phyloP scores from a whole-genome alignment of 768 basidiomycete species.

The Podaxis mareebaensis region DNA sequence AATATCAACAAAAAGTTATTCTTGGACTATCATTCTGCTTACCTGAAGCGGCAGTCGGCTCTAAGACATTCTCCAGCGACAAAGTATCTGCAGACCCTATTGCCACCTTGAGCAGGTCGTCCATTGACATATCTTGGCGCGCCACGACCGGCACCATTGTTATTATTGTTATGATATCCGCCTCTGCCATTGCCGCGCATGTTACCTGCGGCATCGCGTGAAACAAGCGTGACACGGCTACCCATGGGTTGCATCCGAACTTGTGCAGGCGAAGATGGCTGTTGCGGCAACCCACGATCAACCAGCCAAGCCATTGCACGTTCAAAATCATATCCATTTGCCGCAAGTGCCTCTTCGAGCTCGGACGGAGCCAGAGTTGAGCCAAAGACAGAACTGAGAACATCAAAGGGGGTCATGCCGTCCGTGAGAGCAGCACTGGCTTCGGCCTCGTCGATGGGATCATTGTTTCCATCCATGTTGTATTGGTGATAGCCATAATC shows the following conservation, averaged over 20 bases:
- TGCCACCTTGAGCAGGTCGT: slow-evolving; percentile 59
- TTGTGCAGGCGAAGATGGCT: slow-evolving; percentile 41
- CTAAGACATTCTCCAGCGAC: slow-evolving; percentile 94
- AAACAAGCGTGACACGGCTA: slow-evolving; percentile 65
- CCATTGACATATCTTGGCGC: slow-evolving; percentile 52
- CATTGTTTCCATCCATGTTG: slow-evolving; percentile 18
- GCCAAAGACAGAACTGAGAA: slow-evolving; percentile 91
- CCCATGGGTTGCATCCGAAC: slow-evolving; percentile 63
- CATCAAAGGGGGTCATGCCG: slow-evolving; percentile 98
- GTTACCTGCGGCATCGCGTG: slow-evolving; percentile 45
- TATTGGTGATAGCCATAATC: slow-evolving; percentile 17
- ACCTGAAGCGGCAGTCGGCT: slow-evolving; percentile 99
- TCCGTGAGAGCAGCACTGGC: slow-evolving; percentile 68
- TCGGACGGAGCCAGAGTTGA: slow-evolving; percentile 87
- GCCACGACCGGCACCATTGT: slow-evolving; percentile 29
- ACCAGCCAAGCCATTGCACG: slow-evolving; percentile 93
- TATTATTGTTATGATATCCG: slow-evolving; percentile 24
- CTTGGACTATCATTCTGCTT: slow-evolving; percentile 22
- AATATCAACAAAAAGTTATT: slow-evolving; percentile 15
- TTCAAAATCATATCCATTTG: slow-evolving; percentile 94
- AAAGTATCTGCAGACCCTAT: slow-evolving; percentile 94
- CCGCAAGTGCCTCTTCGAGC: slow-evolving; percentile 87
- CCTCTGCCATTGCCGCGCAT: slow-evolving; percentile 43
- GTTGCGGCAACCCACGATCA: slow-evolving; percentile 58
- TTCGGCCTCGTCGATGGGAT: slow-evolving; percentile 41